These are phyloP conservation scores for Sporothrix dimorphospora DNA, from an alignment of 2,329 filamentous ascomycete genomes.

Conservation along the genomic window DNA sequence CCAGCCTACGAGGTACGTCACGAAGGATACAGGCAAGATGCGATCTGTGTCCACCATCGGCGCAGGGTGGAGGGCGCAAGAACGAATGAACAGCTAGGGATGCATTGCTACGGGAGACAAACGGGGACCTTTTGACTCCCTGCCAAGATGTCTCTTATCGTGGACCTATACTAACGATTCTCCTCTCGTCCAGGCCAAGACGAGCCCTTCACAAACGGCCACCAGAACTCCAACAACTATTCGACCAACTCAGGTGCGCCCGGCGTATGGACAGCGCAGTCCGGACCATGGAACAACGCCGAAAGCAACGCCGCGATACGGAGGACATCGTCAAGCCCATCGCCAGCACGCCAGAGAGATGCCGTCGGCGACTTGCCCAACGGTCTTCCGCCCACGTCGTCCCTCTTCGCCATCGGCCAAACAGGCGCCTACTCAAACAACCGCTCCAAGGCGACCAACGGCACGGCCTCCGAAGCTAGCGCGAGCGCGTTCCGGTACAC, in stretches of 20 bases:
- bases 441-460: slow-evolving; percentile 38
- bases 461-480: slow-evolving; percentile 50
- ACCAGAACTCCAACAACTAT: slow-evolving; percentile 15
- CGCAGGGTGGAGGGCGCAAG: not conserved
- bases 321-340: slow-evolving; percentile 56
- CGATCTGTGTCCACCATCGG: not conserved
- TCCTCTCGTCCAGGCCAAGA: slow-evolving; percentile 33
- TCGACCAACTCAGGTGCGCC: slow-evolving; percentile 13
- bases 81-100: not conserved
- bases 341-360: slow-evolving; percentile 60
- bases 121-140: not conserved
- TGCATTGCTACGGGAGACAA: too few species aligned
- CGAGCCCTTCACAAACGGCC: slow-evolving; percentile 41
- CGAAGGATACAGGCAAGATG: not conserved
- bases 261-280: slow-evolving; percentile 42
- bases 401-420: slow-evolving; percentile 52
- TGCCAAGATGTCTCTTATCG: not conserved
- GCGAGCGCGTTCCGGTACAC: slow-evolving; percentile 49
- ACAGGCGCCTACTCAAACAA: slow-evolving; percentile 38
- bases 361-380: slow-evolving; percentile 47
- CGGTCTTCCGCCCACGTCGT: slow-evolving; percentile 46
- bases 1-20: slow-evolving; percentile 53
- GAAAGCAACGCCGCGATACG: slow-evolving; percentile 49
- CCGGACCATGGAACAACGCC: slow-evolving; percentile 61
- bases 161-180: not conserved